Percentiles rank a stretch among this genome's conserved stretches.
Evolutionary conservation across 257 asterid species (phyloP).

Genomic region (Solanum acaule): DNA sequence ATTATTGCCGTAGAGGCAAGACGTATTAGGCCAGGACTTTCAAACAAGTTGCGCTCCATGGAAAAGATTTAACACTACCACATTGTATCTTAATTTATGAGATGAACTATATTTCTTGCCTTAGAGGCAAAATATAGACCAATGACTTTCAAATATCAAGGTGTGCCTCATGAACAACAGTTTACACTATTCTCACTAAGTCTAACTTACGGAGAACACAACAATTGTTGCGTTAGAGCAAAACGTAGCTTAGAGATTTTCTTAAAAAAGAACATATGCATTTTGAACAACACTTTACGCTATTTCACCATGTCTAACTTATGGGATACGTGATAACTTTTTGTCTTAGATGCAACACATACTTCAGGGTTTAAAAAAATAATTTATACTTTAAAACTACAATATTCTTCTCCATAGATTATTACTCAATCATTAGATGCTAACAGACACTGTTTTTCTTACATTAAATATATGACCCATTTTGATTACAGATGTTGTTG

Average conservation of each 20-base stretch:
- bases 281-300: neutral
- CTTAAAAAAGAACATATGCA: too few species aligned
- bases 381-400: neutral
- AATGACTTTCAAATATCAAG: neutral
- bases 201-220: neutral
- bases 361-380: neutral
- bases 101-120: neutral
- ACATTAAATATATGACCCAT: neutral
- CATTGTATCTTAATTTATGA: neutral
- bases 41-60: neutral
- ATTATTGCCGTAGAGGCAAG: neutral
- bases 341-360: neutral
- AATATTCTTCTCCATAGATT: neutral
- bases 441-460: neutral
- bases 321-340: neutral
- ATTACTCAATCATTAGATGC: neutral
- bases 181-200: too few species aligned
- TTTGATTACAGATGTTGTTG: neutral
- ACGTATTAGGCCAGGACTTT: neutral
- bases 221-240: neutral
- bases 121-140: neutral
- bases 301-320: neutral
- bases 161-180: neutral
- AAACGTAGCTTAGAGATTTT: neutral
- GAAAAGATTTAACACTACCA: neutral